Percentiles rank a stretch among this genome's conserved stretches.
These are phyloP conservation scores for Boletus barrowsii DNA, from an alignment of 768 basidiomycete species.

Conservation along the genomic window DNA sequence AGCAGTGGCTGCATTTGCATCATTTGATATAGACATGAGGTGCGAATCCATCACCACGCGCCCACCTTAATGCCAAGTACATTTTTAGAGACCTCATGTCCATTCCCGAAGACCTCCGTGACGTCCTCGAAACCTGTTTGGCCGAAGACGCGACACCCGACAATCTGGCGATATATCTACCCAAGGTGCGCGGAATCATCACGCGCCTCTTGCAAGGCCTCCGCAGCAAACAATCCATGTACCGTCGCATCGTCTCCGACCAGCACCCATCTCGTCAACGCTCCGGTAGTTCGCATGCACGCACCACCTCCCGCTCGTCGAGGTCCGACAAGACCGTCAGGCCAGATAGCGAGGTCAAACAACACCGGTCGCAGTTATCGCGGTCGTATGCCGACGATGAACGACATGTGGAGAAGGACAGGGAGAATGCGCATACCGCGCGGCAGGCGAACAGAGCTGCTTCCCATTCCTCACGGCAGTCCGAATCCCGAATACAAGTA, in stretches of 20 bases:
- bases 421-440: slow-evolving; percentile 34
- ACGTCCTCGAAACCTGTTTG: slow-evolving; percentile 85
- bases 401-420: slow-evolving; percentile 35
- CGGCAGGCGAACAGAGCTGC: slow-evolving; percentile 41
- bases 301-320: slow-evolving; percentile 59
- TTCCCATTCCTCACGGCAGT: slow-evolving; percentile 37
- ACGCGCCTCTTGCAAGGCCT: slow-evolving; percentile 90
- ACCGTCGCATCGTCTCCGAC: slow-evolving; percentile 72
- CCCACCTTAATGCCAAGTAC: slow-evolving; percentile 9
- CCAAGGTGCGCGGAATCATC: slow-evolving; percentile 88
- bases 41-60: slow-evolving; percentile 43
- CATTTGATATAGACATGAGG: slow-evolving; percentile 88
- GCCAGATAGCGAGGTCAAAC: slow-evolving; percentile 43
- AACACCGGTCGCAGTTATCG: slow-evolving; percentile 47
- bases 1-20: slow-evolving; percentile 83
- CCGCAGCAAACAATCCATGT: slow-evolving; percentile 87
- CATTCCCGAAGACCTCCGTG: slow-evolving; percentile 87
- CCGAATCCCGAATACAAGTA: slow-evolving; percentile 25
- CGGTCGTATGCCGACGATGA: slow-evolving; percentile 41
- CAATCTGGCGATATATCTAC: slow-evolving; percentile 86
- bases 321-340: slow-evolving; percentile 37
- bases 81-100: slow-evolving; percentile 71
- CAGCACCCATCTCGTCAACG: slow-evolving; percentile 40
- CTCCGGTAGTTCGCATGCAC: slow-evolving; percentile 48
- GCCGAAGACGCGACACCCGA: slow-evolving; percentile 85